Conservation (phyloP, 768 basidiomycete species). For the Panaeolus papilionaceus region DNA sequence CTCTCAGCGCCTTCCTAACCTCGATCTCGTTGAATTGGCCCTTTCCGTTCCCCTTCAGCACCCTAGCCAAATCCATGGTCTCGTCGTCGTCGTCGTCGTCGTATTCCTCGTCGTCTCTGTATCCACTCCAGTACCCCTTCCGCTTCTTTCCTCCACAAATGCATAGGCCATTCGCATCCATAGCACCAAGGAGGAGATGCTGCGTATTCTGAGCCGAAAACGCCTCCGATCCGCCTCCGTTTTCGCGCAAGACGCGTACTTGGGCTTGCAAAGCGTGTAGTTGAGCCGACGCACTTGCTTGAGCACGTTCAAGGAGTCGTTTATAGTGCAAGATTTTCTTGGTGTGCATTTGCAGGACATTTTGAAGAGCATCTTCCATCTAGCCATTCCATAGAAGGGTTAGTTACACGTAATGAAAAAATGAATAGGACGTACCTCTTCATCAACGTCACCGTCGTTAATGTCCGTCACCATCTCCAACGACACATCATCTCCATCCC, state of each 20-base stretch:
- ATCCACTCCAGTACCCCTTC: constrained; percentile 78
- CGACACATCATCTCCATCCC: constrained; percentile 61
- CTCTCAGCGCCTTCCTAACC: constrained; percentile 67
- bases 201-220: constrained; percentile 28
- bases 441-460: constrained; percentile 66
- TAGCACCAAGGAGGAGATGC: constrained; percentile 26
- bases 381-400: constrained; percentile 21
- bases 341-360: constrained; percentile 48
- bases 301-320: constrained; percentile 80
- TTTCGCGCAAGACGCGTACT: constrained; percentile 63
- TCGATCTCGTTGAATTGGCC: constrained; percentile 76
- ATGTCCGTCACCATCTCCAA: constrained; percentile 77
- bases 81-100: constrained; percentile 51
- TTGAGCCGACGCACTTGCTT: constrained; percentile 80
- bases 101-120: constrained; percentile 56
- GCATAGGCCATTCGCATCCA: constrained; percentile 40
- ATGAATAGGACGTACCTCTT: constrained; percentile 57
- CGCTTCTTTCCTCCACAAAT: constrained; percentile 67
- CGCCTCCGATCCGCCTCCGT: constrained; percentile 31
- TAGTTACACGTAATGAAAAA: constrained; percentile 15
- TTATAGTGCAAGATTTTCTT: constrained; percentile 76
- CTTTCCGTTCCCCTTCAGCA: constrained; percentile 58
- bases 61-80: constrained; percentile 46
- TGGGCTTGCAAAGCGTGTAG: constrained; percentile 88
- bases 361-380: constrained; percentile 47